Conservation (phyloP, 352 stramenopile species). For the Phytopythium aichiense region DNA sequence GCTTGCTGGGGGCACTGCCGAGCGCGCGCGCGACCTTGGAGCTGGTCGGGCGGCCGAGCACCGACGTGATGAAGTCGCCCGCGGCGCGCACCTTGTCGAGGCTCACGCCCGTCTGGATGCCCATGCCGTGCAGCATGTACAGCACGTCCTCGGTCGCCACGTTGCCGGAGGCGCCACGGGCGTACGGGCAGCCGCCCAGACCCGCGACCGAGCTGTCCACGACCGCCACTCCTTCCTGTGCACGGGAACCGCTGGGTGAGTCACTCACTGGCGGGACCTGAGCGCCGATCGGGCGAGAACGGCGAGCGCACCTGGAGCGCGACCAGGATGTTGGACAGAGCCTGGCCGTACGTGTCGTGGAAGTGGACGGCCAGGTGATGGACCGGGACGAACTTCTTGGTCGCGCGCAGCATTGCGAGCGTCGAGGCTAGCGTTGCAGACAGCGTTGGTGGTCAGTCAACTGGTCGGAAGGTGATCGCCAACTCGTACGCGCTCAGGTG, state of each 20-base stretch:
- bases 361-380: constrained; percentile 94
- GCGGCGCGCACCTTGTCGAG: constrained; percentile 90
- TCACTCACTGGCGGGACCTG: background rate
- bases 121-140: constrained; percentile 96
- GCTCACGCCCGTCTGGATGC: constrained; percentile 93
- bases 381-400: constrained; percentile 76
- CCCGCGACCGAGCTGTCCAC: constrained; percentile 95
- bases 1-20: constrained; percentile 11
- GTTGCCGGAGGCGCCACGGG: constrained; percentile 94
- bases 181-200: constrained; percentile 96
- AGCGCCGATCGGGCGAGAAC: background rate
- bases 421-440: constrained; percentile 52
- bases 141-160: constrained; percentile 97
- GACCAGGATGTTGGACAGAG: constrained; percentile 93
- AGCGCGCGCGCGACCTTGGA: constrained; percentile 88
- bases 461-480: background rate
- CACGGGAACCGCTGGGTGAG: background rate
- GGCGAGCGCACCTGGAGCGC: constrained; percentile 58
- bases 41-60: constrained; percentile 71
- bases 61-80: constrained; percentile 85
- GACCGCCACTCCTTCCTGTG: constrained; percentile 88
- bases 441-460: background rate
- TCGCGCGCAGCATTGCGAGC: constrained; percentile 71
- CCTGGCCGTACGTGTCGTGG: constrained; percentile 97
- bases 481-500: background rate